phyloP scores from a whole-genome alignment of 768 basidiomycete genomes.

The Gelatoporia subvermispora region DNA sequence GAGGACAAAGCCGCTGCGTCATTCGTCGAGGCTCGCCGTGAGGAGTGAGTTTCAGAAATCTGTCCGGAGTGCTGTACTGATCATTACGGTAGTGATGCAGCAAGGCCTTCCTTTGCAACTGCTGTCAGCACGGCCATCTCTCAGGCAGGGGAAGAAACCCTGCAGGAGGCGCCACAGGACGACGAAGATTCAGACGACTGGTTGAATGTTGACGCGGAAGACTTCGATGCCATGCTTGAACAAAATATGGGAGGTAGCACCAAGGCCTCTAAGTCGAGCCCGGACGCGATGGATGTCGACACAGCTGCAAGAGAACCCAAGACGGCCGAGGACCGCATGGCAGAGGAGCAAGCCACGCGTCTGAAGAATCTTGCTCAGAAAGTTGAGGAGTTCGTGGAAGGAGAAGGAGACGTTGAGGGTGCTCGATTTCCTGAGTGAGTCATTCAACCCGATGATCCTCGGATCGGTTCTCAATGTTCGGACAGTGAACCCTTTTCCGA shows the following conservation, averaged over 20 bases:
- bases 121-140: conserved; percentile 63
- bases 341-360: conserved; percentile 61
- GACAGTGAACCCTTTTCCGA: conserved; percentile 67
- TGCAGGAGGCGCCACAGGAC: conserved; percentile 21
- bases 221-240: conserved; percentile 72
- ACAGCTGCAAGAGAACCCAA: conserved; percentile 16
- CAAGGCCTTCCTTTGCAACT: conserved; percentile 71
- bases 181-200: conserved; percentile 80
- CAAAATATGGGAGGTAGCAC: conserved; percentile 25
- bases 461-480: not conserved
- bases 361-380: conserved; percentile 76
- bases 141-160: conserved; percentile 28
- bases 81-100: conserved; percentile 39
- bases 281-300: conserved; percentile 50
- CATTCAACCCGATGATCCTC: not conserved
- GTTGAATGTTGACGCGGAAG: conserved; percentile 74
- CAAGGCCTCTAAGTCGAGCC: conserved; percentile 14
- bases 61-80: not conserved
- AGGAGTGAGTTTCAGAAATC: conserved; percentile 51
- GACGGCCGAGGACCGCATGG: conserved; percentile 44
- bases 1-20: conserved; percentile 66
- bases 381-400: conserved; percentile 88
- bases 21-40: conserved; percentile 57
- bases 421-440: conserved; percentile 87
- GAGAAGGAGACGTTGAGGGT: conserved; percentile 84